Conservation (phyloP, 2,329 filamentous ascomycete genomes). For the Talaromyces sp. region DNA sequence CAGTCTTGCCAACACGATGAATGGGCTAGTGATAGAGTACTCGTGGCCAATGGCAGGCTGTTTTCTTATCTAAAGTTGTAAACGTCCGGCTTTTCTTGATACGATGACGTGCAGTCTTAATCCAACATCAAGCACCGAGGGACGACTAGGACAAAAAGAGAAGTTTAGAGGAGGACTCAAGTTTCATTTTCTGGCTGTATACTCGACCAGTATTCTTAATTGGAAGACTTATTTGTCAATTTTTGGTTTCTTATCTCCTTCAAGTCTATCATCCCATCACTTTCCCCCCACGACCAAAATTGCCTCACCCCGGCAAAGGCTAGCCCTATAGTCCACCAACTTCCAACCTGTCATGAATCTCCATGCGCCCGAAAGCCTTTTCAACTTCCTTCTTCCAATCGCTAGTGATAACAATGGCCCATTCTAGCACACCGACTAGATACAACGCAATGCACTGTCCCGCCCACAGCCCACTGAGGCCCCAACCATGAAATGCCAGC, state of each 20-base stretch:
- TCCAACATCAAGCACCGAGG: neutral
- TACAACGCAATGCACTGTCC: constrained; percentile 79
- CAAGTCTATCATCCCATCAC: neutral
- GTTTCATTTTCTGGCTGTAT: too few species aligned
- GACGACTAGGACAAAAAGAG: neutral
- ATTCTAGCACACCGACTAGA: constrained; percentile 71
- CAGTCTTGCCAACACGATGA: neutral
- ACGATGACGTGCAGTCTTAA: neutral
- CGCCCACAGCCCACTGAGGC: constrained; percentile 72
- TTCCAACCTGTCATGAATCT: constrained; percentile 36
- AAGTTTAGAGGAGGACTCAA: neutral
- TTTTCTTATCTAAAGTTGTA: neutral
- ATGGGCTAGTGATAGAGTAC: neutral
- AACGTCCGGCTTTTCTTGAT: neutral
- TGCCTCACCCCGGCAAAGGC: neutral
- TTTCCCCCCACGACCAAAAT: neutral
- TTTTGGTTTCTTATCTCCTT: neutral
- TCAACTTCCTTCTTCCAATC: constrained; percentile 71
- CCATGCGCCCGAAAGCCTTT: constrained; percentile 67
- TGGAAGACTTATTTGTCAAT: neutral
- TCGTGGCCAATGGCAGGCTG: neutral
- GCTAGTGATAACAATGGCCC: constrained; percentile 71
- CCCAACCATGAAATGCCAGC: constrained; percentile 83
- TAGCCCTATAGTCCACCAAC: constrained; percentile 8
- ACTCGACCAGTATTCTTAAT: neutral